These are phyloP conservation scores for Polytrichum formosum DNA, from an alignment of 225 moss, liverwort and hornwort species.

Conservation along the genomic window DNA sequence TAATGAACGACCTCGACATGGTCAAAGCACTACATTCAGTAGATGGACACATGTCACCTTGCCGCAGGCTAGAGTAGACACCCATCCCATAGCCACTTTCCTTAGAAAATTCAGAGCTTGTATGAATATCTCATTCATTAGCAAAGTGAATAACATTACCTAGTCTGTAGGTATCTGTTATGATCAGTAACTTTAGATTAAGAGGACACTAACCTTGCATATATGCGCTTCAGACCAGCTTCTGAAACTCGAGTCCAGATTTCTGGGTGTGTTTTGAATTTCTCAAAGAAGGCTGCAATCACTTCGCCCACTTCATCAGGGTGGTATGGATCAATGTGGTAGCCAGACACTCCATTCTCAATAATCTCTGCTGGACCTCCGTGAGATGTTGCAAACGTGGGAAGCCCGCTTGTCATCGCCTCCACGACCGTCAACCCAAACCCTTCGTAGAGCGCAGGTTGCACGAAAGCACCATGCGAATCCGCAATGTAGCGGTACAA, in stretches of 20 bases:
- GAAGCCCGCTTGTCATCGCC: constrained; percentile 85
- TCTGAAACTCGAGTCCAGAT: constrained; percentile 66
- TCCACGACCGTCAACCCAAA: constrained; percentile 94
- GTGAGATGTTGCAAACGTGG: constrained; percentile 79
- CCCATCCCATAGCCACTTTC: too few species aligned
- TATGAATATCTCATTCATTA: too few species aligned
- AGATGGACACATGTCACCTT: too few species aligned
- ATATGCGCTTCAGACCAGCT: constrained; percentile 75
- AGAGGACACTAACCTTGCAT: constrained; percentile 35
- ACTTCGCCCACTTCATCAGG: constrained; percentile 42
- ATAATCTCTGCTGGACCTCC: constrained; percentile 93
- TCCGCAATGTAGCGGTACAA: constrained; percentile 87
- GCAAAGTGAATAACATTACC: too few species aligned
- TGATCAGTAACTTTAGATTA: neutral
- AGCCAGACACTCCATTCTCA: constrained; percentile 66
- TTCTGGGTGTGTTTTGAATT: constrained; percentile 30
- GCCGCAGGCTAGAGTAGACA: too few species aligned
- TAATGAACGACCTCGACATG: too few species aligned
- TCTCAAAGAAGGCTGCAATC: constrained; percentile 66
- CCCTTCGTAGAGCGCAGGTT: constrained; percentile 89
- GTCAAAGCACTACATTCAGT: too few species aligned
- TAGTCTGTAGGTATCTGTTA: neutral
- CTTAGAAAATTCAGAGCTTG: too few species aligned
- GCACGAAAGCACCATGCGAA: constrained; percentile 62
- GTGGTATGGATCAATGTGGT: constrained; percentile 87